Evolutionary conservation across 2,329 filamentous ascomycete species (phyloP).

Genomic region (Microdochium trichocladiopsis): DNA sequence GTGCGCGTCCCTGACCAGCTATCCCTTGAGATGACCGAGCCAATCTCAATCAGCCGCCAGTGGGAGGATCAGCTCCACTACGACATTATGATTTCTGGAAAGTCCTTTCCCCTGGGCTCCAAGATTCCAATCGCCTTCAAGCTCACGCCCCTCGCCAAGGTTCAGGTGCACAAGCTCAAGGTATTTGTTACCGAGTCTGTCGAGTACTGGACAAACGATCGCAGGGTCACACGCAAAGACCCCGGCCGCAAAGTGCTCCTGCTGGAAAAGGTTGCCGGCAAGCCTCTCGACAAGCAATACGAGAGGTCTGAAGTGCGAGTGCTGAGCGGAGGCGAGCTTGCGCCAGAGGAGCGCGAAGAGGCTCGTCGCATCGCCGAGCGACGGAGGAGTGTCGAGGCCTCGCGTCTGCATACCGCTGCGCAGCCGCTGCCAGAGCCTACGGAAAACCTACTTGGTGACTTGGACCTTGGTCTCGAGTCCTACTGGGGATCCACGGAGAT

Average conservation of each 20-base stretch:
- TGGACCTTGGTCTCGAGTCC: slow-evolving; percentile 61
- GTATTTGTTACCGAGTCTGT: slow-evolving; percentile 86
- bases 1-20: slow-evolving; percentile 82
- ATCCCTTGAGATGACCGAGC: slow-evolving; percentile 84
- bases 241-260: slow-evolving; percentile 77
- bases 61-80: slow-evolving; percentile 97
- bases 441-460: slow-evolving; percentile 74
- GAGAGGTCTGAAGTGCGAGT: slow-evolving; percentile 70
- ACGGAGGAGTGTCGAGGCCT: slow-evolving; percentile 48
- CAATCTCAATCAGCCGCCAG: slow-evolving; percentile 85
- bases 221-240: slow-evolving; percentile 77
- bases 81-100: slow-evolving; percentile 92
- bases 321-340: slow-evolving; percentile 72
- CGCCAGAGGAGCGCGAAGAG: slow-evolving; percentile 35
- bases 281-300: slow-evolving; percentile 65
- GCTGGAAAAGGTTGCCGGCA: slow-evolving; percentile 82
- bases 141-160: slow-evolving; percentile 84
- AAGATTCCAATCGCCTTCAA: slow-evolving; percentile 93
- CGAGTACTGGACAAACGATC: slow-evolving; percentile 84
- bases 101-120: slow-evolving; percentile 84
- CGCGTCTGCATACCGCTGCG: slow-evolving; percentile 28
- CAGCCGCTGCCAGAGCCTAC: slow-evolving; percentile 40
- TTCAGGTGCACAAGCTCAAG: slow-evolving; percentile 87
- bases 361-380: slow-evolving; percentile 38
- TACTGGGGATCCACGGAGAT: slow-evolving; percentile 87